Evolutionary conservation across 805 yeast genomes (phyloP).

Genomic region (Schizosaccharomyces lindneri): DNA sequence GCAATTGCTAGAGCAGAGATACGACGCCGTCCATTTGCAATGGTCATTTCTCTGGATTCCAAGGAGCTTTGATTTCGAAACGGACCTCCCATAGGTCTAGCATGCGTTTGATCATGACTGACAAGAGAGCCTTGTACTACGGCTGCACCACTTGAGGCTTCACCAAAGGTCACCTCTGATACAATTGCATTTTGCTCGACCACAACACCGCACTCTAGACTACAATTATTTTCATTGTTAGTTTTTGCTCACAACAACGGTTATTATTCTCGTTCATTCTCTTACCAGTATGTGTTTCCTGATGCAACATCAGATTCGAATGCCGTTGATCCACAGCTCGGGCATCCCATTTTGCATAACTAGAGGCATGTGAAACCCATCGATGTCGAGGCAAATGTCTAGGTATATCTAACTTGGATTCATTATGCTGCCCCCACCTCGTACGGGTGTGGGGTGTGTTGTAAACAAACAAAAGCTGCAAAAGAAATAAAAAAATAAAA

Average conservation of each 20-base stretch:
- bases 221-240: slow-evolving; percentile 16
- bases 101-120: slow-evolving; percentile 21
- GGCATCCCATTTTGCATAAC: not conserved
- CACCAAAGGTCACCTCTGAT: slow-evolving; percentile 85
- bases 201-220: slow-evolving; percentile 66
- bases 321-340: not conserved
- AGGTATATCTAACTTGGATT: no score
- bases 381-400: no score
- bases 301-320: not conserved
- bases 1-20: slow-evolving; percentile 61
- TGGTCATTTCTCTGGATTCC: slow-evolving; percentile 73
- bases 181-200: slow-evolving; percentile 84
- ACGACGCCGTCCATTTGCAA: slow-evolving; percentile 50
- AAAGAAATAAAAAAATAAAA: no score
- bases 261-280: not conserved
- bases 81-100: slow-evolving; percentile 13
- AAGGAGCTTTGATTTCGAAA: slow-evolving; percentile 11
- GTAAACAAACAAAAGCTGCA: no score
- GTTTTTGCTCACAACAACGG: not conserved
- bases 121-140: slow-evolving; percentile 86
- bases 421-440: no score
- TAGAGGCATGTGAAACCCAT: not conserved
- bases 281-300: slow-evolving; percentile 1
- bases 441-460: no score
- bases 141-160: slow-evolving; percentile 80